These are phyloP conservation scores for Piromyces finnis DNA, from an alignment of 192 early-diverging fungal species.

Conservation along the genomic window DNA sequence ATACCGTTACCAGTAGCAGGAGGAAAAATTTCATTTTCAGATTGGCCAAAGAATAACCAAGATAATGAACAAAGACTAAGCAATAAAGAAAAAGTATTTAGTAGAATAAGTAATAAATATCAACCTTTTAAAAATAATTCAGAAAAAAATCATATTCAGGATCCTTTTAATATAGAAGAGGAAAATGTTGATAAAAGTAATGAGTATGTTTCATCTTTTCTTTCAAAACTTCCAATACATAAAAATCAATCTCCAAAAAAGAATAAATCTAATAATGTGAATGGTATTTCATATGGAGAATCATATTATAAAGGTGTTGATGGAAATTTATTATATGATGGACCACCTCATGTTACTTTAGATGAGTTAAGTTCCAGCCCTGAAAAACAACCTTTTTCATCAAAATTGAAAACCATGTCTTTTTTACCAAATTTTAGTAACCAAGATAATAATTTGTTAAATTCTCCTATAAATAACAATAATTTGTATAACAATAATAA, in stretches of 20 bases:
- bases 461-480: neutral
- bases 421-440: neutral
- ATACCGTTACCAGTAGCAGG: neutral
- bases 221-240: neutral
- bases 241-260: neutral
- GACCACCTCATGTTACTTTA: neutral
- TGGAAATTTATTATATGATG: neutral
- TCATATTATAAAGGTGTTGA: neutral
- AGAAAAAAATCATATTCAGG: neutral
- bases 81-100: neutral
- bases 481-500: too few relatives aligned
- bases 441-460: neutral
- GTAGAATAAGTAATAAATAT: neutral
- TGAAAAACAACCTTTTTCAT: neutral
- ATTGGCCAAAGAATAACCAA: neutral
- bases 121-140: neutral
- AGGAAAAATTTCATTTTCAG: neutral
- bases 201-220: neutral
- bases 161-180: too few relatives aligned
- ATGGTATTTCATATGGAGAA: neutral
- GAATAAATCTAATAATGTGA: neutral
- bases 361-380: neutral
- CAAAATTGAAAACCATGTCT: neutral
- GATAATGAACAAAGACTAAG: neutral
- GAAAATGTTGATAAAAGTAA: neutral